A percentile compares a stretch with the other conserved stretches of the same genome.
Evolutionary conservation across 805 yeast species (phyloP).

Genomic region (Yamadazyma paraphyllophila): DNA sequence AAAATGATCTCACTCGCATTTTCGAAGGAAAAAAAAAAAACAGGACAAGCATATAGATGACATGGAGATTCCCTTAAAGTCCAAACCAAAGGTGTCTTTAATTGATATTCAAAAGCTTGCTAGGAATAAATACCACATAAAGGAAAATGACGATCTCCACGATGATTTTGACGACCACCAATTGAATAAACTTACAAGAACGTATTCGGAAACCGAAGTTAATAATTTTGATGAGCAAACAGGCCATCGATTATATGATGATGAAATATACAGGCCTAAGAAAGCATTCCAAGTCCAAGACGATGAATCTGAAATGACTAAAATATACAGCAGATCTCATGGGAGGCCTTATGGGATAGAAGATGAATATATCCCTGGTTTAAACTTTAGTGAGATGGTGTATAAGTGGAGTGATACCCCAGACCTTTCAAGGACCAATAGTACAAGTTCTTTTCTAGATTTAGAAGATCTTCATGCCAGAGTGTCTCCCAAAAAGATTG

Average conservation of each 20-base stretch:
- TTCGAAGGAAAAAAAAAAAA: conserved; percentile 1
- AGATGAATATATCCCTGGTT: conserved; percentile 76
- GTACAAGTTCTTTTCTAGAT: conserved; percentile 39
- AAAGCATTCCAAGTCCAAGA: conserved; percentile 6
- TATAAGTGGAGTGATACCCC: conserved; percentile 43
- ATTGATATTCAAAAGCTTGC: conserved; percentile 21
- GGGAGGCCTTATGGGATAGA: conserved; percentile 49
- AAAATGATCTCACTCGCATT: conserved; percentile 7
- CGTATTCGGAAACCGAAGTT: conserved; percentile 65
- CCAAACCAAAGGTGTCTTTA: conserved; percentile 38
- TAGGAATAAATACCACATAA: conserved; percentile 19
- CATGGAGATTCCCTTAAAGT: conserved; percentile 42
- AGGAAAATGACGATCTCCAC: conserved; percentile 3
- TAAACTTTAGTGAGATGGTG: conserved; percentile 52
- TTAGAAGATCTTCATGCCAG: conserved; percentile 41
- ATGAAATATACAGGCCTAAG: conserved; percentile 48
- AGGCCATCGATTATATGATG: conserved; percentile 55
- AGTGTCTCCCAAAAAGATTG: conserved; percentile 44
- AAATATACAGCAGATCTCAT: conserved; percentile 34
- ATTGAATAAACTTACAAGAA: conserved; percentile 42
- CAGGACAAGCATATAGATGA: background rate
- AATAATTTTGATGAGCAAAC: conserved; percentile 55
- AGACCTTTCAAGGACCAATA: conserved; percentile 15
- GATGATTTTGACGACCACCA: conserved; percentile 7
- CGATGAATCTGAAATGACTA: conserved; percentile 10